Percentiles rank a stretch among this genome's conserved stretches.
phyloP scores from a whole-genome alignment of 345 rosid genomes.

The Mercurialis annua region DNA sequence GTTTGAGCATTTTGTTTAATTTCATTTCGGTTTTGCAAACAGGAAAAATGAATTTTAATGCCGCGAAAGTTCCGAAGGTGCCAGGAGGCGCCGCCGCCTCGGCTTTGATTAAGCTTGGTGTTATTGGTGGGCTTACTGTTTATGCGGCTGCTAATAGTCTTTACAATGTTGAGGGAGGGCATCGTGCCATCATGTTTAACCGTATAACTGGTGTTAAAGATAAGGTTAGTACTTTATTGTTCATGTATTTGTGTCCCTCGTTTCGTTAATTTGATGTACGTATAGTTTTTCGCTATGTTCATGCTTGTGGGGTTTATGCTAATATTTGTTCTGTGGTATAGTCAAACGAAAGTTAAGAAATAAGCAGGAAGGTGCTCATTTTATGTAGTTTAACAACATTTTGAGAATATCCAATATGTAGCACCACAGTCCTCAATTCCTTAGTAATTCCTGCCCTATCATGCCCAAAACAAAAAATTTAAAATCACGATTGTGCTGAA shows the following conservation, averaged over 20 bases:
- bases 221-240: conserved; percentile 30
- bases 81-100: conserved; percentile 69
- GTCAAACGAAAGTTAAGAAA: background rate
- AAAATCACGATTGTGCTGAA: background rate
- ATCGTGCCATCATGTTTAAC: conserved; percentile 67
- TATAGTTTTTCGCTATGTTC: background rate
- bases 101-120: conserved; percentile 61
- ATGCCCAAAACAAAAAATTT: background rate
- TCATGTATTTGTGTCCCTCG: background rate
- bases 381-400: background rate
- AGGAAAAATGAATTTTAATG: conserved; percentile 43
- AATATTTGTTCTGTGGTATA: background rate
- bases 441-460: no score
- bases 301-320: background rate
- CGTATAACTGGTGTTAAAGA: conserved; percentile 57
- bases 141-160: conserved; percentile 65
- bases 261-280: background rate
- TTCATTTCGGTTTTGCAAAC: background rate
- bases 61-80: conserved; percentile 75
- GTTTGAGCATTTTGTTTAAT: background rate
- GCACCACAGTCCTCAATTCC: background rate
- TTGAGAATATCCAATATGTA: no score
- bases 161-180: conserved; percentile 76
- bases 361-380: background rate
- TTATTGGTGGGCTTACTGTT: conserved; percentile 64